These are phyloP conservation scores for Aristolochia fimbriata DNA, from an alignment of 164 flowering plant species.

Conservation along the genomic window DNA sequence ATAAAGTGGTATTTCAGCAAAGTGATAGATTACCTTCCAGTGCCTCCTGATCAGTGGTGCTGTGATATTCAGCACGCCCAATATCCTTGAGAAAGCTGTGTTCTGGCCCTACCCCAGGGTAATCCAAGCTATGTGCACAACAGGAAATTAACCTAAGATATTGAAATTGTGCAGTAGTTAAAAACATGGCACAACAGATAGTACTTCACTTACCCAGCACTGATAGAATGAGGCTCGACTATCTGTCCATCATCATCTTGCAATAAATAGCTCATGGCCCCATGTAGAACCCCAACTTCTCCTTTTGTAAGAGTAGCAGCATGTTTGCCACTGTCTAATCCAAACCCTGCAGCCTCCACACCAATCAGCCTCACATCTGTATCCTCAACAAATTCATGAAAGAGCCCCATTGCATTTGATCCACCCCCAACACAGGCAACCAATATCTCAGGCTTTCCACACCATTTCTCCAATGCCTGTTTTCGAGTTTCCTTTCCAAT, in stretches of 20 bases:
- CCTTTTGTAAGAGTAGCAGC: constrained; percentile 6
- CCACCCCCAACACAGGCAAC: constrained; percentile 95
- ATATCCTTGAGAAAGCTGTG: constrained; percentile 4
- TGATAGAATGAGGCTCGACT: constrained; percentile 6
- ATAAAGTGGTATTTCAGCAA: no score
- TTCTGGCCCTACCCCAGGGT: constrained; percentile 5
- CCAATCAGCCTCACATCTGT: constrained; percentile 7
- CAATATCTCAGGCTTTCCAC: constrained; percentile 71
- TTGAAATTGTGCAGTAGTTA: no score
- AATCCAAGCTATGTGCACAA: neutral
- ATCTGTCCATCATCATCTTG: constrained; percentile 7
- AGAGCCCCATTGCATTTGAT: constrained; percentile 54
- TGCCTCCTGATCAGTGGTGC: constrained; percentile 3
- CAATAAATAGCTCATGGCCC: constrained; percentile 5
- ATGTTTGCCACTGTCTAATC: constrained; percentile 20
- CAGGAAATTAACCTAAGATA: no score
- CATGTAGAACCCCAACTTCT: constrained; percentile 5
- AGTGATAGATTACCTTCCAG: neutral
- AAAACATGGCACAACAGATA: no score
- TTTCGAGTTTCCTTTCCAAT: constrained; percentile 81
- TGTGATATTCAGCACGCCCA: neutral
- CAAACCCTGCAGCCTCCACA: constrained; percentile 47
- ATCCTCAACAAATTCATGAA: constrained; percentile 6
- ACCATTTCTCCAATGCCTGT: constrained; percentile 81
- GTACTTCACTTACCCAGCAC: constrained; percentile 2